phyloP scores from a whole-genome alignment of 2,329 filamentous ascomycete species.

The Trichophyton benhamiae region DNA sequence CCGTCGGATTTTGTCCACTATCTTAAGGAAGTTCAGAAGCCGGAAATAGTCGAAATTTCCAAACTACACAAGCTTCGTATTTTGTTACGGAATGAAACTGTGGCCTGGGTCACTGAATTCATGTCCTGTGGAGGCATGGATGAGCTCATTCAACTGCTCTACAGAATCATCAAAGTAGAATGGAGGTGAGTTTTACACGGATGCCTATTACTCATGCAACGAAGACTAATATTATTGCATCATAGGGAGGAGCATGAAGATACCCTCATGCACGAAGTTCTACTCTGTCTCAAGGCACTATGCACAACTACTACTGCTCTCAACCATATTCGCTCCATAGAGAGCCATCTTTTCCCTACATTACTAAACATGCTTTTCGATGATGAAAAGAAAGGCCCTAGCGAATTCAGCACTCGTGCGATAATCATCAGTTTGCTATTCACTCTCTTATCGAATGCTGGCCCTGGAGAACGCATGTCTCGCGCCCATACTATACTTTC shows the following conservation, averaged over 20 bases:
- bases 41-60: slow-evolving; percentile 78
- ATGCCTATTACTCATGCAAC: neutral
- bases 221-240: slow-evolving; percentile 6
- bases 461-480: slow-evolving; percentile 48
- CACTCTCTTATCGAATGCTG: slow-evolving; percentile 65
- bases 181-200: slow-evolving; percentile 57
- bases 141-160: slow-evolving; percentile 72
- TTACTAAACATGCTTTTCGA: slow-evolving; percentile 85
- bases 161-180: slow-evolving; percentile 88
- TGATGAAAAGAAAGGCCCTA: slow-evolving; percentile 94
- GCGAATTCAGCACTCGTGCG: slow-evolving; percentile 85
- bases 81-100: slow-evolving; percentile 83
- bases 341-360: slow-evolving; percentile 70
- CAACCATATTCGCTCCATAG: slow-evolving; percentile 67
- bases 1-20: slow-evolving; percentile 81
- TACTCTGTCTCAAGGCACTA: slow-evolving; percentile 86
- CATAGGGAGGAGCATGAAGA: slow-evolving; percentile 88
- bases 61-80: slow-evolving; percentile 87
- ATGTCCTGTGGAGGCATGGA: slow-evolving; percentile 83
- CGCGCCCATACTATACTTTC: slow-evolving; percentile 62
- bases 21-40: slow-evolving; percentile 66
- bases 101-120: slow-evolving; percentile 89
- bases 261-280: slow-evolving; percentile 75
- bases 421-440: slow-evolving; percentile 84
- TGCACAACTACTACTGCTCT: slow-evolving; percentile 83